Percentiles rank a stretch among this genome's conserved stretches.
phyloP scores from a whole-genome alignment of 2,329 filamentous ascomycete genomes.

The Botrytis pseudocinerea region DNA sequence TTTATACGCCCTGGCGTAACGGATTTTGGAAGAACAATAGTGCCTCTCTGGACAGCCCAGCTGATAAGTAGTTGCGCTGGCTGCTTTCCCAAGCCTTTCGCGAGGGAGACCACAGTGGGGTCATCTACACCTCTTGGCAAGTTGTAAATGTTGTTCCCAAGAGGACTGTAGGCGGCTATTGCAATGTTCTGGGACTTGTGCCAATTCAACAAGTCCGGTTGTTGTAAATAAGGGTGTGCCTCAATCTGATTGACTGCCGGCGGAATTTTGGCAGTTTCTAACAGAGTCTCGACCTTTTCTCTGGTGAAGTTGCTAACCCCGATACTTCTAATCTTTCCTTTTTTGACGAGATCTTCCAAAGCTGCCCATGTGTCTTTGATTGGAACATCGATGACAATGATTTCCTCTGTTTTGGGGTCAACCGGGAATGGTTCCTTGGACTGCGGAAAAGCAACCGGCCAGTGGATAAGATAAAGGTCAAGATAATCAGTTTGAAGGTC shows the following conservation, averaged over 20 bases:
- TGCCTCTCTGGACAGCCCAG: slow-evolving; percentile 56
- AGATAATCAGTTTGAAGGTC: slow-evolving; percentile 76
- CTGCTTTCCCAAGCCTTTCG: slow-evolving; percentile 52
- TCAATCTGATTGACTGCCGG: slow-evolving; percentile 70
- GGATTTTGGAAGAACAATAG: slow-evolving; percentile 55
- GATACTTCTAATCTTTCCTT: slow-evolving; percentile 48
- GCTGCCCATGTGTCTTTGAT: slow-evolving; percentile 44
- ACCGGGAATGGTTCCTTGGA: slow-evolving; percentile 28
- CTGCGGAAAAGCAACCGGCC: slow-evolving; percentile 61
- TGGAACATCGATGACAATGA: slow-evolving; percentile 30
- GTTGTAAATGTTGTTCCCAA: slow-evolving; percentile 56
- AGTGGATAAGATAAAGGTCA: slow-evolving; percentile 81
- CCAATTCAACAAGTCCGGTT: slow-evolving; percentile 56
- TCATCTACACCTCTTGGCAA: slow-evolving; percentile 50
- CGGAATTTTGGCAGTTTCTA: slow-evolving; percentile 52
- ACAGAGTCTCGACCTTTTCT: slow-evolving; percentile 46
- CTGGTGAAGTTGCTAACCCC: slow-evolving; percentile 55
- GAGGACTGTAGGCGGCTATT: slow-evolving; percentile 64
- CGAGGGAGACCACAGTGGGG: slow-evolving; percentile 52
- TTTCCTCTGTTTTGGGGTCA: slow-evolving; percentile 27
- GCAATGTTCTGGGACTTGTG: slow-evolving; percentile 59
- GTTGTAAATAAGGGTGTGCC: slow-evolving; percentile 68
- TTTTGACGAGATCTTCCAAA: slow-evolving; percentile 45
- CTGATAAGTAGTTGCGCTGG: slow-evolving; percentile 55
- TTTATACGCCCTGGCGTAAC: slow-evolving; percentile 54